A percentile compares a stretch with the other conserved stretches of the same genome.
Evolutionary conservation across 1,284 basidiomycete genomes (phyloP).

Genomic region (Caloboletus firmus): DNA sequence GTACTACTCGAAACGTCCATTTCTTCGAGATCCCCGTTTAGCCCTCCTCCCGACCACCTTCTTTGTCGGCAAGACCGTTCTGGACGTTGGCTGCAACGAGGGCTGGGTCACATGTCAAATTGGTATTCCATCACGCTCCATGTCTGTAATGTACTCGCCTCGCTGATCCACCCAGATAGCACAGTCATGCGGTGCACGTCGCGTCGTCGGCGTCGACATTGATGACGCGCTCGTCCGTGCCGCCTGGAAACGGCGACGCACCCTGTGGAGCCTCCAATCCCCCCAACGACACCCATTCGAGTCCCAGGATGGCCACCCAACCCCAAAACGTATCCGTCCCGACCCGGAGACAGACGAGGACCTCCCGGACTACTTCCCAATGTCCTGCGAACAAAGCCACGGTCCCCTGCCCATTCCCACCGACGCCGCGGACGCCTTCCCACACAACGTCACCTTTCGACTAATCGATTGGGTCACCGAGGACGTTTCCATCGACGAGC

Average conservation of each 20-base stretch:
- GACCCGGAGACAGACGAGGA: not conserved
- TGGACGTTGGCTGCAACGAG: conserved; percentile 84
- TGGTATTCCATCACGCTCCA: conserved; percentile 43
- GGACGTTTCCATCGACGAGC: conserved; percentile 53
- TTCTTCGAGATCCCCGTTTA: conserved; percentile 58
- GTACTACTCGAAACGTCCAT: conserved; percentile 73
- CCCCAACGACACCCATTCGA: conserved; percentile 29
- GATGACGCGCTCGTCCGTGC: conserved; percentile 67
- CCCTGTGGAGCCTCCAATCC: conserved; percentile 66
- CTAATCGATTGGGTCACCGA: conserved; percentile 68
- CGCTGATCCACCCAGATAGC: conserved; percentile 42
- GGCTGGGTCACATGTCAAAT: conserved; percentile 81
- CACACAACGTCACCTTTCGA: conserved; percentile 72
- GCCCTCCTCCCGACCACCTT: conserved; percentile 53
- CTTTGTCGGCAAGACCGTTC: conserved; percentile 56
- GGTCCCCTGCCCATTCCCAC: conserved; percentile 67
- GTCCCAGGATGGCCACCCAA: not conserved
- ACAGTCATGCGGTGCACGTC: conserved; percentile 57
- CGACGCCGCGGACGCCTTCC: conserved; percentile 44
- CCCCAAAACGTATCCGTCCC: conserved; percentile 16
- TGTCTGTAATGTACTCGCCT: no score
- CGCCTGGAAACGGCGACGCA: conserved; percentile 68
- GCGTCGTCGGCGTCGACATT: conserved; percentile 78
- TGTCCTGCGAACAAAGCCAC: conserved; percentile 69
- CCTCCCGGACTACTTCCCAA: conserved; percentile 58